These are phyloP conservation scores for Paratinospora sagittata DNA, from an alignment of 164 flowering plant species.

Conservation along the genomic window DNA sequence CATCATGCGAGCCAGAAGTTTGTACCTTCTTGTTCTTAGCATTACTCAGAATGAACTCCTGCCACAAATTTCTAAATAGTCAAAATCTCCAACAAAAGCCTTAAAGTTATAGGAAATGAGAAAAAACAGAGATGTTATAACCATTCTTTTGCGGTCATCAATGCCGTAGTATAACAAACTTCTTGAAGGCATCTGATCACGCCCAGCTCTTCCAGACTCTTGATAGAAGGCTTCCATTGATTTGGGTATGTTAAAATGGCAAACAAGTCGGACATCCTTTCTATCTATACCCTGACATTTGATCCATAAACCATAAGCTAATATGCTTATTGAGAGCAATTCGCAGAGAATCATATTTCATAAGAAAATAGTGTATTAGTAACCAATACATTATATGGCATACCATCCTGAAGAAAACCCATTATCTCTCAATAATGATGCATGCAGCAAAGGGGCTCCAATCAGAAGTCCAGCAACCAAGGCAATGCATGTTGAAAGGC, in stretches of 20 bases:
- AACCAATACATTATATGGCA: slow-evolving; percentile 12
- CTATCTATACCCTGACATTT: slow-evolving; percentile 75
- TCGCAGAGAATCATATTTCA: neutral
- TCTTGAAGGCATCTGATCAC: slow-evolving; percentile 80
- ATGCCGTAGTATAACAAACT: slow-evolving; percentile 79
- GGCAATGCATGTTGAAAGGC: slow-evolving; percentile 14
- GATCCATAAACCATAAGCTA: slow-evolving; percentile 5
- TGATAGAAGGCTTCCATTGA: slow-evolving; percentile 96
- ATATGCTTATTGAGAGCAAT: neutral
- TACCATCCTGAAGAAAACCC: slow-evolving; percentile 70
- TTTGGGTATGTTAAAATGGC: slow-evolving; percentile 90
- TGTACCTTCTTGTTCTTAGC: slow-evolving; percentile 47
- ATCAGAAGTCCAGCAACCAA: slow-evolving; percentile 13
- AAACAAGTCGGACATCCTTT: slow-evolving; percentile 83
- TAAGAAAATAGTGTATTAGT: neutral
- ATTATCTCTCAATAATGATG: slow-evolving; percentile 18
- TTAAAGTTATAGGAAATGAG: neutral
- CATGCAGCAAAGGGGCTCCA: slow-evolving; percentile 33
- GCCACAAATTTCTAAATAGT: slow-evolving; percentile 16
- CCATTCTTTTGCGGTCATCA: slow-evolving; percentile 84
- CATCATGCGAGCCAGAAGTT: slow-evolving; percentile 37
- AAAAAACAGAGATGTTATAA: slow-evolving; percentile 16
- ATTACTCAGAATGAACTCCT: slow-evolving; percentile 72
- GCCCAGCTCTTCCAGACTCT: slow-evolving; percentile 98
- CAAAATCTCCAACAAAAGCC: neutral